These are phyloP conservation scores for Coemansia sp. DNA, from an alignment of 192 early-diverging fungal genomes.

Conservation along the genomic window DNA sequence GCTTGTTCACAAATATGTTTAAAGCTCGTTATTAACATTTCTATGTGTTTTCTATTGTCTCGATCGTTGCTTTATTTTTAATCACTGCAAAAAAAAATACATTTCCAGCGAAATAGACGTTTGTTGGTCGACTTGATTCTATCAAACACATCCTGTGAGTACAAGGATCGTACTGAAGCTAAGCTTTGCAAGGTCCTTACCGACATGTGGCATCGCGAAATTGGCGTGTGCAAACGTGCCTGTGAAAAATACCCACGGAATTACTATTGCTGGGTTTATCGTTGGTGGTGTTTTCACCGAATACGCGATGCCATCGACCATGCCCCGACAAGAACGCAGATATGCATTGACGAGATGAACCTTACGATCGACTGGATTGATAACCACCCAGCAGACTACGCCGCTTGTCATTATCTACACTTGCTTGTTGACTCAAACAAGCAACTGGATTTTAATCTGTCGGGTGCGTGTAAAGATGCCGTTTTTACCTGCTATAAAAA, in stretches of 20 bases:
- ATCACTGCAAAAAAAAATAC: neutral
- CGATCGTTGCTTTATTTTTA: neutral
- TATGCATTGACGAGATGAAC: slow-evolving; percentile 1
- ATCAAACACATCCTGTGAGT: neutral
- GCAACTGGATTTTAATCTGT: neutral
- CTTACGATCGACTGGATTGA: slow-evolving; percentile 18
- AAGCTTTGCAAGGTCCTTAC: neutral
- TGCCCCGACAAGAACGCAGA: neutral
- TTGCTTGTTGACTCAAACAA: slow-evolving; percentile 9
- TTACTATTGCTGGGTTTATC: slow-evolving; percentile 54
- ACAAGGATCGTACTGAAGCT: neutral
- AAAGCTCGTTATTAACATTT: neutral
- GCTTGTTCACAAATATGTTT: neutral
- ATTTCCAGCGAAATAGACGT: slow-evolving; percentile 15
- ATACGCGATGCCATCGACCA: neutral
- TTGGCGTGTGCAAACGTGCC: slow-evolving; percentile 8
- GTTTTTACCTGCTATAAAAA: slow-evolving; percentile 12
- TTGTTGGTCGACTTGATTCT: slow-evolving; percentile 19
- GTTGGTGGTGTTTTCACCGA: slow-evolving; percentile 36
- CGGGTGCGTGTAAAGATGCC: slow-evolving; percentile 5
- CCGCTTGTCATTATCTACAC: slow-evolving; percentile 46
- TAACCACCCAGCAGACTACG: slow-evolving; percentile 44
- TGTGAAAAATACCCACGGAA: slow-evolving; percentile 43
- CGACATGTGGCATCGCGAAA: slow-evolving; percentile 20
- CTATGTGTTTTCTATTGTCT: neutral